A percentile compares a stretch with the other conserved stretches of the same genome.
Evolutionary conservation across 495 filamentous ascomycete genomes (phyloP).

Genomic region (Xylona heveae): DNA sequence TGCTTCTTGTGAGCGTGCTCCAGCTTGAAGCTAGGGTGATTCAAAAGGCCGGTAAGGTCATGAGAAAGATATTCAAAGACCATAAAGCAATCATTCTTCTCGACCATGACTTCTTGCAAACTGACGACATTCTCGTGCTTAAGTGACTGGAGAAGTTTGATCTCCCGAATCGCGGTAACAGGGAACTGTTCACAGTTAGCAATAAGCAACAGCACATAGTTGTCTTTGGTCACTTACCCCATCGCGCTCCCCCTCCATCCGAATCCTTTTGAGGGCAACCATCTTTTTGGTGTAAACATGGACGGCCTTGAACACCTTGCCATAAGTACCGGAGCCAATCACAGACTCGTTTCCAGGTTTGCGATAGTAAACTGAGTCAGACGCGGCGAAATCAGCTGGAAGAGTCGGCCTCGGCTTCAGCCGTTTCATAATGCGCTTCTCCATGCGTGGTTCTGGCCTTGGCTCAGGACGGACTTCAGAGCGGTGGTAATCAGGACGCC

Average conservation of each 20-base stretch:
- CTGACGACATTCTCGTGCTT: constrained; percentile 79
- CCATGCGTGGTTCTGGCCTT: constrained; percentile 28
- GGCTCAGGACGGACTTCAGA: constrained; percentile 20
- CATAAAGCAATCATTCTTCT: constrained; percentile 98
- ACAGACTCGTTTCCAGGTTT: constrained; percentile 92
- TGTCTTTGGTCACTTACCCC: constrained; percentile 24
- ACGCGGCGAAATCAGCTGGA: constrained; percentile 44
- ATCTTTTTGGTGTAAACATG: constrained; percentile 83
- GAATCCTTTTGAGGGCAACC: constrained; percentile 83
- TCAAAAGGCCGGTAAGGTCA: constrained; percentile 71
- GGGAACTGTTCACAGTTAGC: constrained; percentile 39
- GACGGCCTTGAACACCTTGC: constrained; percentile 95
- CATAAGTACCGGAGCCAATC: constrained; percentile 81
- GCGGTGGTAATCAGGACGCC: constrained; percentile 8
- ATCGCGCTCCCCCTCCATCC: constrained; percentile 93
- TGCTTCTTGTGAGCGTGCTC: constrained; percentile 82
- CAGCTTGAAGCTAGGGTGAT: constrained; percentile 82
- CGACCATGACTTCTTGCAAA: constrained; percentile 89
- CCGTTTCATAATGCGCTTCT: constrained; percentile 47
- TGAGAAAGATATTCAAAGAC: constrained; percentile 98
- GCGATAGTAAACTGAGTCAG: constrained; percentile 73
- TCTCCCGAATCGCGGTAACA: constrained; percentile 88
- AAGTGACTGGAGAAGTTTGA: constrained; percentile 89
- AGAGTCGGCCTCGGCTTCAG: constrained; percentile 51
- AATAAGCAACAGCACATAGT: background rate